Percentiles rank a stretch among this genome's conserved stretches.
These are phyloP conservation scores for Solanum boliviense DNA, from an alignment of 257 asterid species.

Conservation along the genomic window DNA sequence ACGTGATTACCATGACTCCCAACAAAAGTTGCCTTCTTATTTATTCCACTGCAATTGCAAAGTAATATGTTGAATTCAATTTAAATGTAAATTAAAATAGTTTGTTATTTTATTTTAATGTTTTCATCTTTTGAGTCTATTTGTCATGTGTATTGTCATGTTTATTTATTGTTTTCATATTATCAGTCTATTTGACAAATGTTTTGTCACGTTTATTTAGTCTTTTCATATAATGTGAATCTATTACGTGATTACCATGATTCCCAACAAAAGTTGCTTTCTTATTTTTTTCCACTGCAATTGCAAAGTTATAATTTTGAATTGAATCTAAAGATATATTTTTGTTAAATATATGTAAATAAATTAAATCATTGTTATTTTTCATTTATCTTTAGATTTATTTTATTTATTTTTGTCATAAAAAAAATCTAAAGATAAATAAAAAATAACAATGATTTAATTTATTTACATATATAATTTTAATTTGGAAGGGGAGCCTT, in stretches of 20 bases:
- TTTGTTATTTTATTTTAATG: neutral
- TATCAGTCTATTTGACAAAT: neutral
- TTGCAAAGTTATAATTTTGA: neutral
- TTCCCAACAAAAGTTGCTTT: neutral
- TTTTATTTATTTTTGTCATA: too few relatives aligned
- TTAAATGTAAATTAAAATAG: neutral
- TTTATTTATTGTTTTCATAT: neutral
- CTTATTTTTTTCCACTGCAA: neutral
- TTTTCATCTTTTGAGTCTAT: neutral
- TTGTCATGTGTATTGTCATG: neutral
- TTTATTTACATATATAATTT: neutral
- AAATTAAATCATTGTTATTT: too few relatives aligned
- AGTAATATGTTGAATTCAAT: neutral
- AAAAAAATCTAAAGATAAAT: neutral
- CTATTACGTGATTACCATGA: neutral
- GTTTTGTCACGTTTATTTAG: neutral
- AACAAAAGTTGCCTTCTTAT: neutral
- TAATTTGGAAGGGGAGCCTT: neutral
- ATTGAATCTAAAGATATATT: neutral
- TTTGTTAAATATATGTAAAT: too few relatives aligned
- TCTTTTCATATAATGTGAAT: neutral
- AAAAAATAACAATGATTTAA: neutral
- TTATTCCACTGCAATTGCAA: neutral
- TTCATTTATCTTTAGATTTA: too few relatives aligned
- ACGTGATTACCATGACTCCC: neutral